phyloP scores from a whole-genome alignment of 2,329 filamentous ascomycete genomes.

The Aureobasidium zeae region DNA sequence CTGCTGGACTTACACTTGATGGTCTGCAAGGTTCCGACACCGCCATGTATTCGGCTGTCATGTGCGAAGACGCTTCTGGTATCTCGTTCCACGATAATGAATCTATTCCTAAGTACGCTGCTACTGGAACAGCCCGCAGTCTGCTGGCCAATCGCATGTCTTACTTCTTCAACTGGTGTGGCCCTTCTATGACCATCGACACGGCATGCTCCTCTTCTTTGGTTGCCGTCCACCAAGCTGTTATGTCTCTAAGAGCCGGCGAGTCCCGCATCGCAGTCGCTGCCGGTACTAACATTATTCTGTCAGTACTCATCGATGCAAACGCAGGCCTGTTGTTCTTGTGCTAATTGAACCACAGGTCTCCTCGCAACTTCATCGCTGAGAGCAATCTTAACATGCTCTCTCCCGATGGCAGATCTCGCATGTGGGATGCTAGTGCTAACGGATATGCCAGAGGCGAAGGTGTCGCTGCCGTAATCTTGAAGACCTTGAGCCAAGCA shows the following conservation, averaged over 20 bases:
- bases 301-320: too few relatives aligned
- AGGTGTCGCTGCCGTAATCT: conserved; percentile 40
- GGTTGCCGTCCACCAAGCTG: conserved; percentile 28
- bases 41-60: conserved; percentile 20
- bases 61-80: conserved; percentile 21
- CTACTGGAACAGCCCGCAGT: conserved; percentile 26
- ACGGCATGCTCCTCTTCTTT: conserved; percentile 40
- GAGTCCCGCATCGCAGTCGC: conserved; percentile 27
- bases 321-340: too few relatives aligned
- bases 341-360: too few relatives aligned
- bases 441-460: conserved; percentile 47
- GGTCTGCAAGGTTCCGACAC: conserved; percentile 18
- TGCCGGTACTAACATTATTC: conserved; percentile 22
- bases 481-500: conserved; percentile 40
- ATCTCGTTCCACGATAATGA: conserved; percentile 21
- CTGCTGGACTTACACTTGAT: conserved; percentile 16
- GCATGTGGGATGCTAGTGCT: conserved; percentile 34
- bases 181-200: conserved; percentile 38
- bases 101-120: conserved; percentile 19
- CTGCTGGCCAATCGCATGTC: conserved; percentile 31
- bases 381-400: conserved; percentile 28
- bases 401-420: conserved; percentile 29
- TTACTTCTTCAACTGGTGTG: conserved; percentile 33
- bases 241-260: conserved; percentile 24
- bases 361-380: conserved; percentile 22